These are phyloP conservation scores for Mortierella polycephala DNA, from an alignment of 371 early-diverging fungal genomes.

Conservation along the genomic window DNA sequence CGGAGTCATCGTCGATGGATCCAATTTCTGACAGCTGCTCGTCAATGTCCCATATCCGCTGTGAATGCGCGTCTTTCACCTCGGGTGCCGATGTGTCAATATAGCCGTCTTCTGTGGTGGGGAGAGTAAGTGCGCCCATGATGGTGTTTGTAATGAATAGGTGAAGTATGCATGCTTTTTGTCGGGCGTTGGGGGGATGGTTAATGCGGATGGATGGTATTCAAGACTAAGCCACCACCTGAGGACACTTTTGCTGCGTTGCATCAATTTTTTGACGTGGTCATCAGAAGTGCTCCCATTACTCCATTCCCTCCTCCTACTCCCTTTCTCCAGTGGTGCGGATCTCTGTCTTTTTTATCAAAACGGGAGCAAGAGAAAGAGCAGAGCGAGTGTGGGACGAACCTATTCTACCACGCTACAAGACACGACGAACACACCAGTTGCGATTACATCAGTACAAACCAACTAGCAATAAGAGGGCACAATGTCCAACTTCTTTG, in stretches of 20 bases:
- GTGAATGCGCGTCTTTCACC: conserved; percentile 16
- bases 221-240: background rate
- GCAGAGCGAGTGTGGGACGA: conserved; percentile 1
- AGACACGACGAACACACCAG: background rate
- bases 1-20: conserved; percentile 45
- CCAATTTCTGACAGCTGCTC: conserved; percentile 42
- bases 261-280: too few species aligned
- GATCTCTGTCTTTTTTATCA: background rate
- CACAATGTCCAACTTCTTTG: conserved; percentile 54
- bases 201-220: background rate
- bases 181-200: background rate
- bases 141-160: background rate
- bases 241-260: too few species aligned
- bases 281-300: too few species aligned
- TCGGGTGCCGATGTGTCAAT: conserved; percentile 30
- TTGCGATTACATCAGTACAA: background rate
- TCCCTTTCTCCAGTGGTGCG: too few species aligned
- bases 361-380: too few species aligned
- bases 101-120: conserved; percentile 47
- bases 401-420: too few species aligned
- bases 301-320: too few species aligned
- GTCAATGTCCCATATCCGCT: conserved; percentile 49
- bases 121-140: conserved; percentile 20
- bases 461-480: background rate
- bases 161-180: background rate